Base-by-base conservation (phyloP, 2,329 filamentous ascomycete species). In the Alternaria hordeiaustralica region DNA sequence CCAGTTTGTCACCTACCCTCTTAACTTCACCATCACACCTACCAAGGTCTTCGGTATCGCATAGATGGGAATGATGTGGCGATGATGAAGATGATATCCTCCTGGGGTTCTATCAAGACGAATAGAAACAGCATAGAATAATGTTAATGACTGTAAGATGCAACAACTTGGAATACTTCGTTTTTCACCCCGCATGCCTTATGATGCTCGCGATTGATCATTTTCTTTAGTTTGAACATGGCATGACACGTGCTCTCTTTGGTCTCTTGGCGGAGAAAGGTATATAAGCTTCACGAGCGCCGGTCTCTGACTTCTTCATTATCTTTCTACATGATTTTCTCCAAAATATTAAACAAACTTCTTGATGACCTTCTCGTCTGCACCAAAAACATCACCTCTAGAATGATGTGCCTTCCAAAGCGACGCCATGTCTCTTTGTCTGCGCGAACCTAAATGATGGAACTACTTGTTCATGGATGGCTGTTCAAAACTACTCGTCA, bases 1-100 rank as follows among this genome's bases (percentile, higher is more conserved):
- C 44, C 55, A 59, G 15, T 66, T 67, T 57, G 65, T 67, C 5
- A 50, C 65, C 5, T 67, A 69, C 15, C 47, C 41, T 13, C 49
- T 57, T 30, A 58, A 69, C 25, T 72, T 71, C 46, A 58, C 63
- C 51, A 46, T 71, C 13, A 69, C 51, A 1, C 61, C 68, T 9
- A 67, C 66, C 7, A n/a, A 60, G 58, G 68, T 71, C 18, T 51
- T 33, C 2, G 26, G 26, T 11, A 33, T 51, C 18, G 49, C 49
- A 36, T 51, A 36, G 12, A 23, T 20, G 28, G 3, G 8, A 13
- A 21, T 13, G 6, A 45, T 3, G 43, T 21, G n/a, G 11, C 12
- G 11, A 11, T n/a, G 0, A 11, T 41, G 15, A 41, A 41, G 36
- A 41, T n/a, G 36, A n/a, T 11, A 41, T 11, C n/a, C n/a, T 41